A percentile compares a stretch with the other conserved stretches of the same genome.
These are phyloP conservation scores for Yamadazyma laniorum DNA, from an alignment of 805 yeast species.

Conservation along the genomic window DNA sequence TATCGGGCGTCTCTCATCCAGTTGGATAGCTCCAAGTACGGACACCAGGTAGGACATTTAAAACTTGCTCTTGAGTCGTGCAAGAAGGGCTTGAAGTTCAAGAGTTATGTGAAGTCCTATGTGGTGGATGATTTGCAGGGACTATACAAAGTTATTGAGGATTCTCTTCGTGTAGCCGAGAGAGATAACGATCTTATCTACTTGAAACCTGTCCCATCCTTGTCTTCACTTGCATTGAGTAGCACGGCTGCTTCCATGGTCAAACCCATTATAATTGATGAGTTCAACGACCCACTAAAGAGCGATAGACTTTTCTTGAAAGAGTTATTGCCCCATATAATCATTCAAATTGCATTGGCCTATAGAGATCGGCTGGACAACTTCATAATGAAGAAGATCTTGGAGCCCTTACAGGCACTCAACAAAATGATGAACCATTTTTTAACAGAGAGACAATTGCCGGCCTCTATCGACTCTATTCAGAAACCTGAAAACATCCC, in stretches of 20 bases:
- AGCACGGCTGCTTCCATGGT: slow-evolving; percentile 47
- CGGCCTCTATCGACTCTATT: slow-evolving; percentile 60
- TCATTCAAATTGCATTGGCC: slow-evolving; percentile 65
- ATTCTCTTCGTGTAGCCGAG: slow-evolving; percentile 54
- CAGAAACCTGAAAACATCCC: slow-evolving; percentile 61
- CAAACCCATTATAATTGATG: slow-evolving; percentile 29
- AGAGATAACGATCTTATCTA: slow-evolving; percentile 82
- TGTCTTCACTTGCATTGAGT: slow-evolving; percentile 38
- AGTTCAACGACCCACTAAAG: slow-evolving; percentile 26
- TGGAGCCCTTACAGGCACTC: slow-evolving; percentile 48
- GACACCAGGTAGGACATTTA: slow-evolving; percentile 67
- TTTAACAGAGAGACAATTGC: slow-evolving; percentile 51
- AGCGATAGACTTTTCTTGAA: slow-evolving; percentile 40
- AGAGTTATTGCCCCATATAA: slow-evolving; percentile 63
- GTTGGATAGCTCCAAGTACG: slow-evolving; percentile 54
- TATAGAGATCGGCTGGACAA: slow-evolving; percentile 63
- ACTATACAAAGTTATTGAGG: slow-evolving; percentile 44
- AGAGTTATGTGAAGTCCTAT: slow-evolving; percentile 39
- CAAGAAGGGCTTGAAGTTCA: slow-evolving; percentile 33
- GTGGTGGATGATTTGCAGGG: slow-evolving; percentile 55
- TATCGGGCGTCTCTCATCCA: slow-evolving; percentile 56
- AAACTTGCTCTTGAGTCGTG: slow-evolving; percentile 41
- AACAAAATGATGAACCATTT: slow-evolving; percentile 43
- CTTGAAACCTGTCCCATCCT: slow-evolving; percentile 59
- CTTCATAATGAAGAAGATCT: slow-evolving; percentile 46